These are phyloP conservation scores for Silene noctiflora DNA, from an alignment of 179 eudicot genomes.

Conservation along the genomic window DNA sequence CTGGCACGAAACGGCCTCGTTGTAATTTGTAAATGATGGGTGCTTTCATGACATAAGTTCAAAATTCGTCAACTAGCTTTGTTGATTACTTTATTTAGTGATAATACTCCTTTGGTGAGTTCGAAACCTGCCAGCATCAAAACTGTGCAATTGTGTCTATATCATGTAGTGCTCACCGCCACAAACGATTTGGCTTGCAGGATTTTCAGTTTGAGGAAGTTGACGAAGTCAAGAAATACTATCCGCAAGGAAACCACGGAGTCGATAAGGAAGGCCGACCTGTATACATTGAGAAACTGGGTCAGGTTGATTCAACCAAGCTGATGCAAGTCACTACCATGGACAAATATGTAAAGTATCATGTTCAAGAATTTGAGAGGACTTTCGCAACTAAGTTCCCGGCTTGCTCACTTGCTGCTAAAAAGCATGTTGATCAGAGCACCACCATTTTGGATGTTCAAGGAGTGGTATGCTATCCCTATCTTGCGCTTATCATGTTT, in stretches of 20 bases:
- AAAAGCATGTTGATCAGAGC: slow-evolving; percentile 79
- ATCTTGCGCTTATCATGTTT: background rate
- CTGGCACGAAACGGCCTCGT: background rate
- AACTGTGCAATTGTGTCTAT: background rate
- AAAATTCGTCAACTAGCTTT: no score
- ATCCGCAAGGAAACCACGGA: slow-evolving; percentile 84
- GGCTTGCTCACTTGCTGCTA: slow-evolving; percentile 79
- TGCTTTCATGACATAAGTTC: no score
- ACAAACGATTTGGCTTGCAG: slow-evolving; percentile 23
- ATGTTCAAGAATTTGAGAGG: slow-evolving; percentile 72
- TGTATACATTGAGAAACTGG: slow-evolving; percentile 66
- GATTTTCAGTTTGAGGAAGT: slow-evolving; percentile 67
- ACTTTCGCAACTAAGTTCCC: slow-evolving; percentile 60
- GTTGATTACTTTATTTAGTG: no score
- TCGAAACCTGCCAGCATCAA: background rate
- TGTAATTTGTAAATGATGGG: background rate
- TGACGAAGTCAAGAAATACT: slow-evolving; percentile 61
- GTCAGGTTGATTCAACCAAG: slow-evolving; percentile 66
- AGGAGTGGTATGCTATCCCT: slow-evolving; percentile 66
- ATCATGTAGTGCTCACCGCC: background rate
- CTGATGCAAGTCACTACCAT: slow-evolving; percentile 69
- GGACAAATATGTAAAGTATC: slow-evolving; percentile 68
- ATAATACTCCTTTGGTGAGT: no score
- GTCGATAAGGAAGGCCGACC: slow-evolving; percentile 81
- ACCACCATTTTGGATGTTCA: slow-evolving; percentile 88